phyloP scores from a whole-genome alignment of 1,284 basidiomycete species.

The Cryptococcus hybrid region DNA sequence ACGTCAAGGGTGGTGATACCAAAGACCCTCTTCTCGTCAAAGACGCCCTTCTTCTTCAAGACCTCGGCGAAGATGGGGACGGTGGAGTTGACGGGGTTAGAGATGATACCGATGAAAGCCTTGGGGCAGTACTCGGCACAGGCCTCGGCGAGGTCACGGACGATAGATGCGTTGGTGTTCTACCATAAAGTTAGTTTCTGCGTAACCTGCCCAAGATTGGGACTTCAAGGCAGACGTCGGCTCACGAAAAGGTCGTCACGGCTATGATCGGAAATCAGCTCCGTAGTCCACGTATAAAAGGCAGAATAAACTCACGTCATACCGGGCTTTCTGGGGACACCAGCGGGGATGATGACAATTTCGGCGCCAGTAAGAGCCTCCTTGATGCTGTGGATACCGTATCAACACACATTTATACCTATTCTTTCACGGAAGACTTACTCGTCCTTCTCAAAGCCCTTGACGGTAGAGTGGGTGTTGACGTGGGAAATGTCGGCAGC shows the following conservation, averaged over 20 bases:
- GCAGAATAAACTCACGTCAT: slow-evolving; percentile 71
- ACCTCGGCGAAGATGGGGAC: slow-evolving; percentile 96
- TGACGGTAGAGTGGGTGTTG: slow-evolving; percentile 55
- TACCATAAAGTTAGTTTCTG: slow-evolving; percentile 1
- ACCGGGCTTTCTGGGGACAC: slow-evolving; percentile 94
- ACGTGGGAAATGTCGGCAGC: slow-evolving; percentile 93
- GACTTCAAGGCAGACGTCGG: not conserved
- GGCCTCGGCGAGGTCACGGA: slow-evolving; percentile 85
- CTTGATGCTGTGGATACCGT: slow-evolving; percentile 60
- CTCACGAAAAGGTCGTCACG: slow-evolving; percentile 50
- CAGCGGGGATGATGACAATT: slow-evolving; percentile 93
- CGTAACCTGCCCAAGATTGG: not conserved
- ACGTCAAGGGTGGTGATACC: slow-evolving; percentile 99
- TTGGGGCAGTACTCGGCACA: slow-evolving; percentile 84
- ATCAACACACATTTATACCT: not conserved
- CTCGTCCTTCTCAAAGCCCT: slow-evolving; percentile 60
- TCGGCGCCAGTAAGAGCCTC: slow-evolving; percentile 82
- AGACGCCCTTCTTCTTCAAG: slow-evolving; percentile 87
- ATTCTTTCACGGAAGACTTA: slow-evolving; percentile 23
- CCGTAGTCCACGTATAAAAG: not conserved
- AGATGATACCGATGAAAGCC: slow-evolving; percentile 92
- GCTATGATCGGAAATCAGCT: slow-evolving; percentile 15
- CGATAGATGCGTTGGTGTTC: slow-evolving; percentile 89
- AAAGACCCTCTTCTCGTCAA: slow-evolving; percentile 88
- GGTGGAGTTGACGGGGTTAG: slow-evolving; percentile 96